These are phyloP conservation scores for Botrytis medusae DNA, from an alignment of 2,329 filamentous ascomycete genomes.

Conservation along the genomic window DNA sequence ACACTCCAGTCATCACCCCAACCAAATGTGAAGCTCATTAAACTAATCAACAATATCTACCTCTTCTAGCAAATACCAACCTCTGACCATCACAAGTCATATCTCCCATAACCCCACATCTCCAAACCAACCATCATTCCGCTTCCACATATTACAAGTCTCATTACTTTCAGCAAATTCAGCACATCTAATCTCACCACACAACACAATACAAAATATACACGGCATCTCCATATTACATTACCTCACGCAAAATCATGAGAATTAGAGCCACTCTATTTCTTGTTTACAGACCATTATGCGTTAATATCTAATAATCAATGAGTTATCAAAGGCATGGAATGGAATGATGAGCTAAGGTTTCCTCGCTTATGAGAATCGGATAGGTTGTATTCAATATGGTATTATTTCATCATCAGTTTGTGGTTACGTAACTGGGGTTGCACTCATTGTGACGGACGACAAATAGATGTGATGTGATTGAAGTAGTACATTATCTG, in stretches of 20 bases:
- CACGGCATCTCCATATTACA: not conserved
- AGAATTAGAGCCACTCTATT: not conserved
- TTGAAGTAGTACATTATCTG: too few species aligned
- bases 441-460: not conserved
- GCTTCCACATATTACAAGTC: fast-evolving
- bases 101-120: not conserved
- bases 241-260: not conserved
- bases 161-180: not conserved
- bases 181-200: not conserved
- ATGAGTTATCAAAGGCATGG: too few species aligned
- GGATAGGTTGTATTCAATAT: too few species aligned
- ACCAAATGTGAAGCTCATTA: not conserved
- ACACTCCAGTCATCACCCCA: not conserved
- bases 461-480: not conserved
- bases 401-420: not conserved
- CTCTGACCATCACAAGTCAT: not conserved
- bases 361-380: not conserved
- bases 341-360: not conserved
- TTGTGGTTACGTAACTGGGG: not conserved
- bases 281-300: not conserved
- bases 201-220: too few species aligned
- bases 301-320: not conserved
- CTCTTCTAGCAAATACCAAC: not conserved
- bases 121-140: not conserved
- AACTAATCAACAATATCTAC: not conserved